A percentile compares a stretch with the other conserved stretches of the same genome.
phyloP scores from a whole-genome alignment of 179 eudicot species.

The Carnegiea gigantea region DNA sequence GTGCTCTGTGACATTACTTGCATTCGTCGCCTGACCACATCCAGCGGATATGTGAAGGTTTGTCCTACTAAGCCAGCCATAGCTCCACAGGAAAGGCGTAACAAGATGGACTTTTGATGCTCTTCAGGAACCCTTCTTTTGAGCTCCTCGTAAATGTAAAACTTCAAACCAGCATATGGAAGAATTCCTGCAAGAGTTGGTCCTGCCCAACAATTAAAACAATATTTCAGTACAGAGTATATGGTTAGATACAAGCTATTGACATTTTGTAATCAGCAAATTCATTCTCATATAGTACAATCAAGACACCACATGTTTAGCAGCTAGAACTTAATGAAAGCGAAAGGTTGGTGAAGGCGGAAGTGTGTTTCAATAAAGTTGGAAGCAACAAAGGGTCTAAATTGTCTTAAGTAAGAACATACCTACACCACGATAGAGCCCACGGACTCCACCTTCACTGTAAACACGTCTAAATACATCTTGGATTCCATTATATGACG shows the following conservation, averaged over 20 bases:
- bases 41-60: conserved; percentile 91
- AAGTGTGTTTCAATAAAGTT: background rate
- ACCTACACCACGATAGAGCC: conserved; percentile 94
- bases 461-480: conserved; percentile 77
- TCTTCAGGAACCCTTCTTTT: conserved; percentile 93
- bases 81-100: conserved; percentile 96
- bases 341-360: background rate
- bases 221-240: conserved; percentile 13
- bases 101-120: conserved; percentile 67
- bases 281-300: conserved; percentile 1
- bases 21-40: conserved; percentile 97
- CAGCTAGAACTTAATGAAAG: background rate
- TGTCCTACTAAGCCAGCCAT: conserved; percentile 96
- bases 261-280: background rate
- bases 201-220: conserved; percentile 48
- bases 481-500: conserved; percentile 72
- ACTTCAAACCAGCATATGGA: conserved; percentile 98
- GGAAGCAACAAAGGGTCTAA: background rate
- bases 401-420: conserved; percentile 19
- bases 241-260: background rate
- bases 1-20: conserved; percentile 51
- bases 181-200: conserved; percentile 96
- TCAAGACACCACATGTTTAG: background rate
- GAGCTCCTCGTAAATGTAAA: conserved; percentile 93
- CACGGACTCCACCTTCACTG: conserved; percentile 81